Evolutionary conservation across 2,329 filamentous ascomycete species (phyloP), one percentile per base, ranked within the genome.

Genomic region (Pseudogymnoascus sp.): DNA sequence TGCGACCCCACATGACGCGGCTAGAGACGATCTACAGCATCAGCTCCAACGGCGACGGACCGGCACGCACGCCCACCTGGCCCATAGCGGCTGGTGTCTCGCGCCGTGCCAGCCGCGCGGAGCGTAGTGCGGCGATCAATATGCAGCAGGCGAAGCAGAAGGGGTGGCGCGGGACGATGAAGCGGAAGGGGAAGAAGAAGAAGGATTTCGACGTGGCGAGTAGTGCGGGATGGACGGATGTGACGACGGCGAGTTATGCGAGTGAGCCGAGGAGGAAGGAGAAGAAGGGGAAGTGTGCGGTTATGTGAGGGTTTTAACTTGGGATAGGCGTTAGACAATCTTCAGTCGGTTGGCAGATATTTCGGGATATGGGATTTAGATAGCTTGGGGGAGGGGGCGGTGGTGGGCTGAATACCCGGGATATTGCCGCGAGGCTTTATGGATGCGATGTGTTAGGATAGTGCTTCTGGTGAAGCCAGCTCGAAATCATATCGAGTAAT

Each of bases 51-150:
- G 66, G 62, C 7, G 70, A 70, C 22, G 67, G 67, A 6, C 68
- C 72, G 33, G 67, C 64, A 16, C 67, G 63, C 41, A 62, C 67
- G n/a, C 35, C 63, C 50, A 6, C 66, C 65, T 56, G 50, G 50
- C 50, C 50, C n/a, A 56, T 56, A 3, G 35, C 69, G 66, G 16
- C 53, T 60, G 65, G 46, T 61, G 63, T 64, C 43, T 41, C 66
- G 31, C 50, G 72, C 70, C 66, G 76, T 37, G 75, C 78, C 38
- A 86, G 83, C 68, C 79, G 84, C 41, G 84, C 84, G 1, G 82
- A 84, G 70, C 77, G 83, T 28, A 85, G 84, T 63, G 84, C 84
- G 5, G 80, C 83, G 8, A 86, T 83, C 73, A 88, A 87, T 67
- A 83, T 87, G 28, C 78, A 81, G 16, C 84, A 87, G 65, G 84